Base-by-base conservation (phyloP, 345 rosid genomes). In the Arabis alpina region DNA sequence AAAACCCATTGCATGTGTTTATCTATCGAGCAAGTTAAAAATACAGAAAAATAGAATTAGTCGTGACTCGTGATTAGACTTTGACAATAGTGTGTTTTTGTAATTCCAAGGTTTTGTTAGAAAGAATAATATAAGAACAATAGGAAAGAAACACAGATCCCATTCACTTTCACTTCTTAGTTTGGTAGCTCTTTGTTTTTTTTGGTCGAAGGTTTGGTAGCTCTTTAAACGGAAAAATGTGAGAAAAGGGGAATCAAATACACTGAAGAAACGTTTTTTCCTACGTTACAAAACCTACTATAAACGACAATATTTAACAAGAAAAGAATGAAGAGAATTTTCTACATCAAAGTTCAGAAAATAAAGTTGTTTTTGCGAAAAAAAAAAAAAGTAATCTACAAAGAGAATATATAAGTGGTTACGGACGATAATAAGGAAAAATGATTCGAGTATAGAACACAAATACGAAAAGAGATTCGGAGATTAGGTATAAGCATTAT, bases 1-100 rank as follows among this genome's bases (percentile, higher is more conserved):
- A 92, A 80, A 80, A 92, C 34, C 91, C 98, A 74, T 92, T 92
- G 84, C 98, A 92, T 61, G 96, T 77, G 75, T 92, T 82, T 60
- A 92, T 88, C 98, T 92, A 12, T 64, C 13, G 9, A 25, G 0
- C 40, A 60, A 3, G 14, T 23, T 23, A 37, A 10, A 19, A 25
- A 37, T 8, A 32, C 8, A 8, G 24, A 16, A 8, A 9, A 71
- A 37, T 19, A n/a, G 23, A n/a, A 36, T 54, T 62, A 62, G 55
- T 11, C 42, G 49, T 42, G 27, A 61, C n/a, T 13, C 42, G 49
- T 42, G 27, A 61, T 23, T 13, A 12, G 2, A n/a, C 23, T 36
- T 25, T 32, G 53, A 50, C 28, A 60, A 60, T 0, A 51, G 0
- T 53, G 30, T 23, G 1, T 15, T 43, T 43, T 43, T 56, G 14